Percentiles rank a stretch among this genome's conserved stretches.
Evolutionary conservation across 2,329 filamentous ascomycete species (phyloP).

Genomic region (Beauveria medogensis): DNA sequence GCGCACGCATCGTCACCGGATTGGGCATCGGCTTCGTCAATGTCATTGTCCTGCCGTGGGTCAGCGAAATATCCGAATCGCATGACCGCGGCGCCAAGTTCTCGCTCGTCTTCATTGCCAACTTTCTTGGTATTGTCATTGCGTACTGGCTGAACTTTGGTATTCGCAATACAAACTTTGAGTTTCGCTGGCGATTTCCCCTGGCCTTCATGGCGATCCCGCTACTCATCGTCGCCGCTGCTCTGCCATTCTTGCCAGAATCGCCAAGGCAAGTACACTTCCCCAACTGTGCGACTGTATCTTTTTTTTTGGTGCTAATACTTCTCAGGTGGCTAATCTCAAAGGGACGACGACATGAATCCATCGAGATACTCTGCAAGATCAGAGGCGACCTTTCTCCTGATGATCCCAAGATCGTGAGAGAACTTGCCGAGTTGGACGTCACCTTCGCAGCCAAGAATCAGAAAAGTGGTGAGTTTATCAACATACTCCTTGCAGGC

Average conservation of each 20-base stretch:
- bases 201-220: conserved; percentile 34
- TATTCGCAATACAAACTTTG: conserved; percentile 19
- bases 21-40: conserved; percentile 44
- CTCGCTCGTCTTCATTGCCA: conserved; percentile 43
- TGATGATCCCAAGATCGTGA: conserved; percentile 24
- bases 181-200: conserved; percentile 30
- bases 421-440: conserved; percentile 31
- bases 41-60: conserved; percentile 40
- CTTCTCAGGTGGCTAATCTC: conserved; percentile 28
- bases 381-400: conserved; percentile 22
- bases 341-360: conserved; percentile 23
- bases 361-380: conserved; percentile 26
- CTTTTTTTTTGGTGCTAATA: background rate
- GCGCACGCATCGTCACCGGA: conserved; percentile 41
- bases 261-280: conserved; percentile 28
- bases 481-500: conserved; percentile 31
- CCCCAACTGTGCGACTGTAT: background rate
- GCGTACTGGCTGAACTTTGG: conserved; percentile 34
- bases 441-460: conserved; percentile 31
- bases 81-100: conserved; percentile 37
- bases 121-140: conserved; percentile 41
- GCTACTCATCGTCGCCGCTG: conserved; percentile 29
- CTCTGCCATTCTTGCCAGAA: conserved; percentile 35
- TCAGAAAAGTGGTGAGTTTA: conserved; percentile 29
- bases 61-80: conserved; percentile 39